phyloP scores from a whole-genome alignment of 441 rosid genomes.

The Pelargonium australe region DNA sequence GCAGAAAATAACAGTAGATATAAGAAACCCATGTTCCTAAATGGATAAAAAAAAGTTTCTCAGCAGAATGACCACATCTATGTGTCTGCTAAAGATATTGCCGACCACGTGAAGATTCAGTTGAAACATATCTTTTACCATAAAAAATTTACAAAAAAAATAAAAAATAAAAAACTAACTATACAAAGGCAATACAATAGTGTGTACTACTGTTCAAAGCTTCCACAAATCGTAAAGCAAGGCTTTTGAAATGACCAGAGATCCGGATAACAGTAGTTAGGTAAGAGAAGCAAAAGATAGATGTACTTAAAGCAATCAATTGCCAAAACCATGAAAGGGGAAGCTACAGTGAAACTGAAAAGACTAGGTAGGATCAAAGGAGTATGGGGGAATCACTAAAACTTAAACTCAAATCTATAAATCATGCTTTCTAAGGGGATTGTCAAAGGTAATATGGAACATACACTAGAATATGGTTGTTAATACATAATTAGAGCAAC shows the following conservation, averaged over 20 bases:
- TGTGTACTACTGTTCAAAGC: background rate
- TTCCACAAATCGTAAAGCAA: background rate
- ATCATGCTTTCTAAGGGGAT: constrained; percentile 3
- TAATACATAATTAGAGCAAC: background rate
- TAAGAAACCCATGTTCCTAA: constrained; percentile 1
- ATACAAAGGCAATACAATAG: background rate
- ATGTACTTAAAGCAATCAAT: background rate
- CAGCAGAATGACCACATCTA: background rate
- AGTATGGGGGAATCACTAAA: background rate
- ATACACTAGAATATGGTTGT: background rate
- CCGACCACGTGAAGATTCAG: background rate
- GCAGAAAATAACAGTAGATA: constrained; percentile 24
- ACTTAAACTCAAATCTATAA: background rate
- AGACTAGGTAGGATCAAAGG: background rate
- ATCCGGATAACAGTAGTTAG: background rate
- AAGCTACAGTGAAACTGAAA: background rate
- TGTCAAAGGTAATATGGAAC: background rate
- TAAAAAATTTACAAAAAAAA: background rate
- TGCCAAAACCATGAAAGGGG: background rate
- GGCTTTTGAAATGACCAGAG: background rate
- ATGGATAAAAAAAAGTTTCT: background rate
- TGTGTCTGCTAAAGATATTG: background rate
- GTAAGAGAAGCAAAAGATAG: background rate
- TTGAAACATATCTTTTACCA: constrained; percentile 1
- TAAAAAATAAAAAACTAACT: background rate